Conservation (phyloP, 2,329 filamentous ascomycete genomes). For the Kalmusia sp. region DNA sequence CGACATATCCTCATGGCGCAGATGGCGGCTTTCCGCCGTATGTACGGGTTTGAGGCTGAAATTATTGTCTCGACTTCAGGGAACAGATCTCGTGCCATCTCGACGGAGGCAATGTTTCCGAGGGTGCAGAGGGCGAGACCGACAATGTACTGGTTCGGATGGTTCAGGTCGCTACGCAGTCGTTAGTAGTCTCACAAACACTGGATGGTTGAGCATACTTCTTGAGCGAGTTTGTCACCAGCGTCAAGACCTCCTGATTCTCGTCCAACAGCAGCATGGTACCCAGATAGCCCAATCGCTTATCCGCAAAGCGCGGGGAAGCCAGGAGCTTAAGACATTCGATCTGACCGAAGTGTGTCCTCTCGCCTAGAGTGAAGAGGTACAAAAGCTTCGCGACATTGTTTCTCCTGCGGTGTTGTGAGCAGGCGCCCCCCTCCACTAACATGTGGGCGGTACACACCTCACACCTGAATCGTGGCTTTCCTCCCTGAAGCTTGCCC, state of each 20-base stretch:
- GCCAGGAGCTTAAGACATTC: slow-evolving; percentile 98
- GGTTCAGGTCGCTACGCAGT: slow-evolving; percentile 79
- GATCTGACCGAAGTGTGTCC: slow-evolving; percentile 98
- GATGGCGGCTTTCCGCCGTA: slow-evolving; percentile 94
- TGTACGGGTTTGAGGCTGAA: slow-evolving; percentile 96
- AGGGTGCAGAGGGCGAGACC: slow-evolving; percentile 95
- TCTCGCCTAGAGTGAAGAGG: slow-evolving; percentile 95
- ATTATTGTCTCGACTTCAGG: slow-evolving; percentile 92
- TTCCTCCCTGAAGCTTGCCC: slow-evolving; percentile 97
- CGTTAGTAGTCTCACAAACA: slow-evolving; percentile 19
- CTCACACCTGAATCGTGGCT: slow-evolving; percentile 89
- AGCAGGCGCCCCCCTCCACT: slow-evolving; percentile 23
- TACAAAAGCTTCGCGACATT: slow-evolving; percentile 99
- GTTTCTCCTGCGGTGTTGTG: slow-evolving; percentile 73
- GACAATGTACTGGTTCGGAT: slow-evolving; percentile 98
- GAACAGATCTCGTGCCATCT: slow-evolving; percentile 98
- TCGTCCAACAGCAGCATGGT: slow-evolving; percentile 96
- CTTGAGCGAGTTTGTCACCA: slow-evolving; percentile 97
- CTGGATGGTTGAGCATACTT: slow-evolving; percentile 67
- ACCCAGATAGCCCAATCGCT: slow-evolving; percentile 91
- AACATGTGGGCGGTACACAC: slow-evolving; percentile 57
- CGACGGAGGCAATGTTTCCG: slow-evolving; percentile 95
- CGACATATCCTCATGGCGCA: slow-evolving; percentile 99
- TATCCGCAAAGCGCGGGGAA: slow-evolving; percentile 96
- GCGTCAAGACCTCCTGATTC: slow-evolving; percentile 95